Percentiles rank a stretch among this genome's conserved stretches.
Evolutionary conservation across 192 early-diverging fungal species (phyloP).

Genomic region (Coemansia sp.): DNA sequence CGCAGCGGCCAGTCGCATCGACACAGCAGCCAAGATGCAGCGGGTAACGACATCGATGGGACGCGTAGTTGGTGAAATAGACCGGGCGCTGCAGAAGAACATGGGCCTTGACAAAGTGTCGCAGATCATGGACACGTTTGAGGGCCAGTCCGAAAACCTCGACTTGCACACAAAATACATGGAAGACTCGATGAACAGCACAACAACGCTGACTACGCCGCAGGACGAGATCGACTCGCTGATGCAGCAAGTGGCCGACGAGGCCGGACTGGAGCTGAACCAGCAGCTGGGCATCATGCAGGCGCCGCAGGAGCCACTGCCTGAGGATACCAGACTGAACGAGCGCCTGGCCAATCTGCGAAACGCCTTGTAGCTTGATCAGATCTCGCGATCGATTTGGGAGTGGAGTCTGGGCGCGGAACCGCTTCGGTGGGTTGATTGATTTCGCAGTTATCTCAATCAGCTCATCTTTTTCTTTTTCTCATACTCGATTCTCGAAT

Average conservation of each 20-base stretch:
- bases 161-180: slow-evolving; percentile 98
- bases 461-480: slow-evolving; percentile 4
- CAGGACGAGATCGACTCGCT: slow-evolving; percentile 89
- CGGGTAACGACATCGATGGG: slow-evolving; percentile 82
- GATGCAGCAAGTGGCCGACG: slow-evolving; percentile 96
- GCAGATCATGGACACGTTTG: slow-evolving; percentile 98
- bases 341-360: slow-evolving; percentile 66
- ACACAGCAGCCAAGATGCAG: slow-evolving; percentile 94
- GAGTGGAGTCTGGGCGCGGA: slow-evolving; percentile 1
- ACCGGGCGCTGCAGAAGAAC: slow-evolving; percentile 78
- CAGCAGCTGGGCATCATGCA: slow-evolving; percentile 40
- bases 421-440: neutral
- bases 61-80: slow-evolving; percentile 89
- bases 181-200: slow-evolving; percentile 88
- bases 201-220: slow-evolving; percentile 84
- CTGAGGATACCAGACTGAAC: slow-evolving; percentile 58
- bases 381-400: slow-evolving; percentile 3
- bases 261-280: slow-evolving; percentile 89
- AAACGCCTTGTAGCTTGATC: slow-evolving; percentile 47
- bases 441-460: neutral
- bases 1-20: slow-evolving; percentile 85
- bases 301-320: slow-evolving; percentile 56
- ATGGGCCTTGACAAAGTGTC: slow-evolving; percentile 99
- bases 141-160: slow-evolving; percentile 93
- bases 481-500: slow-evolving; percentile 1